Evolutionary conservation across 768 basidiomycete species (phyloP), one percentile per base, ranked within the genome.

Genomic region (Amanita polypyramis): DNA sequence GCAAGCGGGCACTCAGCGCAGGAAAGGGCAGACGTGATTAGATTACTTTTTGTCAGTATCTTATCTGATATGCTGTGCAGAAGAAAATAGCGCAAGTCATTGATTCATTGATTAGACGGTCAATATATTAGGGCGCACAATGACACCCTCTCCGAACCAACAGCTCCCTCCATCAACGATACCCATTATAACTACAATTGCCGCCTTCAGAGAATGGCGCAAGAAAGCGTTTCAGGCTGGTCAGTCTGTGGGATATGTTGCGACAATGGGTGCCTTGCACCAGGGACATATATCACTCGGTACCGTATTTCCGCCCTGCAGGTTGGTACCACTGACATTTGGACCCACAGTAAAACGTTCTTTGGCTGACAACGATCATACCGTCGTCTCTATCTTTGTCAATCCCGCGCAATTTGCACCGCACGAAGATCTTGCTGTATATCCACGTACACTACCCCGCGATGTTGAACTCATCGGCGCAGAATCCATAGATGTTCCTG

Each of bases 381-480:
- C 96, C 0, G 79, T 97, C 55, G 68, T 97, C 50, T 96, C 94
- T 21, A 90, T 99, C 56, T 99, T 97, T 62, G 94, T 99, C 51
- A 98, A 99, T 61, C 96, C 96, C 0, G 86, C 94, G 2, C 94
- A 98, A 63, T 99, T 99, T 56, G 90, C 95, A 1, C 94, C 91
- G 0, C 82, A 91, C 54, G 96, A 99, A 66, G 96, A 98, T 61
- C 78, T 98, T 2, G 73, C 75, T 21, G 79, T 83, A 4, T 99
- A 99, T 63, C 96, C 96, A 1, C 82, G 92, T 34, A 95, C 92
- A 0, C 69, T 99, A 3, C 70, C 81, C 0, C 56, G 62, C 2
- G 96, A 99, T 63, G 72, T 97, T 15, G 68, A 74, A 41, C 67
- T 78, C 11, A 74, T 96, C 15, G 55, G 58, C 12, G 60, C 64